Evolutionary conservation across 345 rosid genomes (phyloP), one percentile per base, ranked within the genome.

Genomic region (Barbarea vulgaris): DNA sequence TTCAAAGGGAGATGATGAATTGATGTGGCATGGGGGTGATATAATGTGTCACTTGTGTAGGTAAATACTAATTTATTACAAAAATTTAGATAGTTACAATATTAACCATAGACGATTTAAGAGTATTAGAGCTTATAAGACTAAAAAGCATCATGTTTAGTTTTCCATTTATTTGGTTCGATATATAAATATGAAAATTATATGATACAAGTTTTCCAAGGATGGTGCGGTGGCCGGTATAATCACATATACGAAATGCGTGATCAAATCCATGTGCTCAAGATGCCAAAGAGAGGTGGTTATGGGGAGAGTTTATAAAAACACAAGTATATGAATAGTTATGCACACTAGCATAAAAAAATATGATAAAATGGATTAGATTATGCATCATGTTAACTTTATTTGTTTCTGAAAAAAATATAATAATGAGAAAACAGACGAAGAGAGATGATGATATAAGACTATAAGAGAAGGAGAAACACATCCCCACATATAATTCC

Each of bases 401-500:
- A 50, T 28, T 56, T 31, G 41, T 57, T 57, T 31, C 2, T 10
- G 63, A 30, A 19, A 14, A 42, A 42, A 14, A 8, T 33, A 52
- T 12, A 51, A 6, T 51, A 22, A 24, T 12, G 50, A 24, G 33
- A 39, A 37, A 37, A 13, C 17, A 3, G 31, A 37, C 56, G 0
- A 30, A 30, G 47, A 44, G 46, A 62, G 52, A 41, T 62, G 22
- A 24, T 39, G 8, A n/a, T n/a, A n/a, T n/a, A n/a, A n/a, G n/a
- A n/a, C n/a, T 39, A 27, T 7, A 64, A 64, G 44, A 31, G 9
- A 65, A 18, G 9, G 13, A 37, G 36, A 39, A 55, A 17, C 73
- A 70, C 46, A 39, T 39, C 19, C 17, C 18, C 33, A 27, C 15
- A 57, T 56, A 44, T 57, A 44, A 31, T 21, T 70, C 74, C 74